Evolutionary conservation across 2,329 filamentous ascomycete genomes (phyloP).

Genomic region (Lecanosticta acicola): DNA sequence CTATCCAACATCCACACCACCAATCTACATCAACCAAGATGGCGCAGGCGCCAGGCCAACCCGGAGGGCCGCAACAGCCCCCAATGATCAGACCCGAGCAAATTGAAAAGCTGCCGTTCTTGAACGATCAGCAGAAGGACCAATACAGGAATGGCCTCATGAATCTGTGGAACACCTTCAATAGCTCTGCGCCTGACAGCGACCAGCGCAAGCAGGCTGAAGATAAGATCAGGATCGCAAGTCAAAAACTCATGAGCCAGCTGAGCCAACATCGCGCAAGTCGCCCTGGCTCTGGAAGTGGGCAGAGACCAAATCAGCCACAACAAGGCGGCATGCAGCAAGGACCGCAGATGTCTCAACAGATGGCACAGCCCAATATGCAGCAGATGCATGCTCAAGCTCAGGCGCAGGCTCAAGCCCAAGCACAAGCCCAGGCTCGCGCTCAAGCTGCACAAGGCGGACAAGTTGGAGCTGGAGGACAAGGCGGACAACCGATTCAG

Average conservation of each 20-base stretch:
- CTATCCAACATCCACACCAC: neutral
- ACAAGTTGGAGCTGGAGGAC: slow-evolving; percentile 11
- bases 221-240: slow-evolving; percentile 45
- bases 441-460: slow-evolving; percentile 10
- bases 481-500: slow-evolving; percentile 12
- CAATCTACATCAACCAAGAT: neutral
- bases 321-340: slow-evolving; percentile 13
- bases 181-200: slow-evolving; percentile 45
- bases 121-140: slow-evolving; percentile 51
- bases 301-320: slow-evolving; percentile 11
- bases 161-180: slow-evolving; percentile 50
- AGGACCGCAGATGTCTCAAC: slow-evolving; percentile 10
- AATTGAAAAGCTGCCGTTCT: slow-evolving; percentile 48
- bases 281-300: slow-evolving; percentile 19
- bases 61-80: neutral
- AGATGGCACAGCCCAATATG: neutral
- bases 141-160: slow-evolving; percentile 51
- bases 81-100: slow-evolving; percentile 47
- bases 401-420: slow-evolving; percentile 9
- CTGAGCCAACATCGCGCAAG: slow-evolving; percentile 10
- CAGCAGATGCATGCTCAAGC: slow-evolving; percentile 15
- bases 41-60: neutral
- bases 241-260: slow-evolving; percentile 41
- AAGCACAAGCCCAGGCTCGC: slow-evolving; percentile 7
- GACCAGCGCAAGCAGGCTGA: slow-evolving; percentile 47